Conservation (phyloP, 2,329 filamentous ascomycete genomes). For the Claviceps quebecensis region DNA sequence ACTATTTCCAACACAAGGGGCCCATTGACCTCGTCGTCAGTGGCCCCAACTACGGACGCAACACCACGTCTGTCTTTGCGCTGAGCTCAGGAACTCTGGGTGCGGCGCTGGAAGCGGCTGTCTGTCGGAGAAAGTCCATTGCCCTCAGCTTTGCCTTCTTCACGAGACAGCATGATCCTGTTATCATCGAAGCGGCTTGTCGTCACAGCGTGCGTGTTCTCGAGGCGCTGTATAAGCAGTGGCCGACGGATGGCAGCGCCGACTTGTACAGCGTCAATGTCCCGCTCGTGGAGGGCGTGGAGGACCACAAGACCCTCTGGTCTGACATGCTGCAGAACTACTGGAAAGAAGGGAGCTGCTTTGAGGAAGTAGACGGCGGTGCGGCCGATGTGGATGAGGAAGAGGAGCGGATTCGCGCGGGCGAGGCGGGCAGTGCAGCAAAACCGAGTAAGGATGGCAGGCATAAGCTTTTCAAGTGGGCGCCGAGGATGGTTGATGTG, state of each 20-base stretch:
- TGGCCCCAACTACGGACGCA: slow-evolving; percentile 72
- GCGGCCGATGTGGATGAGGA: slow-evolving; percentile 51
- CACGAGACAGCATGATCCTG: slow-evolving; percentile 66
- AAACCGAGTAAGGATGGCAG: slow-evolving; percentile 33
- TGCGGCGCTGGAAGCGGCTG: slow-evolving; percentile 62
- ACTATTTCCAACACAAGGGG: slow-evolving; percentile 60
- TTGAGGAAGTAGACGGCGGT: slow-evolving; percentile 61
- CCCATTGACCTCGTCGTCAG: slow-evolving; percentile 65
- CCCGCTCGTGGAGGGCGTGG: slow-evolving; percentile 65
- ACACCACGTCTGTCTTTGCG: slow-evolving; percentile 68
- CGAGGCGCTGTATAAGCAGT: slow-evolving; percentile 63
- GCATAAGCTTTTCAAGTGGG: slow-evolving; percentile 92
- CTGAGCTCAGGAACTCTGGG: slow-evolving; percentile 66
- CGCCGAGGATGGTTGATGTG: slow-evolving; percentile 74
- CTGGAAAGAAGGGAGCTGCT: slow-evolving; percentile 76
- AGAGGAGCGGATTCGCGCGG: slow-evolving; percentile 60
- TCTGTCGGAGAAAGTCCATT: slow-evolving; percentile 56
- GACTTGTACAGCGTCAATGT: slow-evolving; percentile 91
- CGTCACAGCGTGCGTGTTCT: slow-evolving; percentile 62
- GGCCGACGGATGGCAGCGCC: slow-evolving; percentile 49
- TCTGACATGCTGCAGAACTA: slow-evolving; percentile 82
- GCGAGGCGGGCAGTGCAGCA: slow-evolving; percentile 22
- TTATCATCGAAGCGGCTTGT: slow-evolving; percentile 65
- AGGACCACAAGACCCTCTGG: slow-evolving; percentile 59
- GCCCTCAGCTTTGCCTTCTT: slow-evolving; percentile 89